Base-by-base conservation (phyloP, 305 asterid genomes). In the Solanum hybrid region DNA sequence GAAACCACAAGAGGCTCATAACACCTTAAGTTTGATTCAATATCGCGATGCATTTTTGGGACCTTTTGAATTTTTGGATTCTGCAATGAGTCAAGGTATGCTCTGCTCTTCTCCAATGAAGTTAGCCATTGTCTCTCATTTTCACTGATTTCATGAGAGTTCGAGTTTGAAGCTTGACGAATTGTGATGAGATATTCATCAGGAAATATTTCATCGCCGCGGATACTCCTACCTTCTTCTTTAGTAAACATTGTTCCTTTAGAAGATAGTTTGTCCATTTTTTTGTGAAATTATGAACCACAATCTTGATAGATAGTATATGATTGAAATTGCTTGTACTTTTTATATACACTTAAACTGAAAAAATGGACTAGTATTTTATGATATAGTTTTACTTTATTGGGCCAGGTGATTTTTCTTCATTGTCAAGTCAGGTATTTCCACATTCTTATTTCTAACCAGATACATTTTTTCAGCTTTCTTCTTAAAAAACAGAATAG, bases 1-100 rank as follows among this genome's bases (percentile, higher is more conserved):
- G 89, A 29, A 65, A 73, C 89, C 36, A 72, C 89, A 6, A 87
- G 39, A 68, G 89, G 89, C 65, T 87, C 72, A 39, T 87, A 87
- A 27, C 82, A 72, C 39, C 83, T 34, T 72, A 36, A 22, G 6
- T 87, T 29, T 38, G 68, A 14, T 12, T 10, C 20, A 38, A 37
- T 36, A 29, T 87, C 37, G 38, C 89, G 72, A 38, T 22, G 83
- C 89, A 73, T 27, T 87, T 87, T 36, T 17, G 83, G 84, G 4
- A 87, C 83, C 89, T 1, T 87, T 8, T 73, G 83, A 0, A 87
- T 87, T 51, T 73, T 87, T 72, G 89, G 83, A 24, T 73, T 84
- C 88, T 84, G 76, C 34, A 34, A 73, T 87, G 89, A 70, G 41
- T 6, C 39, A 51, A 45, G 6, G 70, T 26, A 7, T 12, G 10